Percentiles rank a stretch among this genome's conserved stretches.
These are phyloP conservation scores for Phaseolus lunatus DNA, from an alignment of 306 rosid genomes.

Conservation along the genomic window DNA sequence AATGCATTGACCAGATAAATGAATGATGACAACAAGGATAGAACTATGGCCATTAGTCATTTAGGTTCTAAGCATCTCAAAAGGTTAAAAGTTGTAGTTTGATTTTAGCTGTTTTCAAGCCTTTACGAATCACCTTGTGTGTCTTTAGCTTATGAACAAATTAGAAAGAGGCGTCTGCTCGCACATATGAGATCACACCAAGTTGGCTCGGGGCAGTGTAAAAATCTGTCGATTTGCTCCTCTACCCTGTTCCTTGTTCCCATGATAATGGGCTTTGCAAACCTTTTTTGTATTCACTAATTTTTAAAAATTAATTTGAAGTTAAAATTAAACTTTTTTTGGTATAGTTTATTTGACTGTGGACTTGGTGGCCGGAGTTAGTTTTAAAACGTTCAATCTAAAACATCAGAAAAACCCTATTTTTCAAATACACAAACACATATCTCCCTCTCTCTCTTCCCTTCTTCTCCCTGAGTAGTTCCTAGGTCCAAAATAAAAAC, in stretches of 20 bases:
- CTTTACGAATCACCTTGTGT: too few species aligned
- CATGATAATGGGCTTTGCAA: not conserved
- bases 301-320: not conserved
- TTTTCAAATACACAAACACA: not conserved
- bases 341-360: not conserved
- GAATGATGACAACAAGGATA: not conserved
- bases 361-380: not conserved
- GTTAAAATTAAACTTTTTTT: not conserved
- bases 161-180: too few species aligned
- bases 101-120: too few species aligned
- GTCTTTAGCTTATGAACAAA: too few species aligned
- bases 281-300: not conserved
- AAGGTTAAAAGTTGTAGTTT: not conserved
- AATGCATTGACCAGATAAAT: not conserved
- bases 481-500: not conserved
- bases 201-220: not conserved
- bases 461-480: not conserved
- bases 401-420: not conserved
- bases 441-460: not conserved
- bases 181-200: not conserved
- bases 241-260: not conserved
- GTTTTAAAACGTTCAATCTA: not conserved
- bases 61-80: not conserved
- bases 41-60: not conserved
- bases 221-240: not conserved